Evolutionary conservation across 768 basidiomycete genomes (phyloP), one percentile per base, ranked within the genome.

Genomic region (Lepiota brunneoincarnata): DNA sequence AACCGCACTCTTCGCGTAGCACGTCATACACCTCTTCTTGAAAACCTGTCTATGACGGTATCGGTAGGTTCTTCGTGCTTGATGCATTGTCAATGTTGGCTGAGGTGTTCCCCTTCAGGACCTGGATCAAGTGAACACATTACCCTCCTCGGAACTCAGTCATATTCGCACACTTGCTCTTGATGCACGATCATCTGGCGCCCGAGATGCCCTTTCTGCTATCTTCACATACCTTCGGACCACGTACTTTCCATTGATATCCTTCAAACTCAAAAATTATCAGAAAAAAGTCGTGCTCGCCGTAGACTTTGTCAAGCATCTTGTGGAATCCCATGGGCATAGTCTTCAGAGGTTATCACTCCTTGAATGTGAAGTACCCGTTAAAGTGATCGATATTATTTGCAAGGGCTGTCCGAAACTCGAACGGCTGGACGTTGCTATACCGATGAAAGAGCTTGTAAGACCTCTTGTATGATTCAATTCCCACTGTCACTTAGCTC

Each of bases 31-130:
- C 86, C 86, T 0, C 61, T 70, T 5, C 73, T 91, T 10, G 79
- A 81, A 58, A 82, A 75, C 52, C 71, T 91, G 0, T 83, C 86
- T 1, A 71, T 89, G 24, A 82, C 83, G 14, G 75, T 78, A 40
- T 76, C 77, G 54, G 87, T 89, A 53, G 55, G 83, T 67, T 10
- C 10, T 21, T 39, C 46, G 24, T 39, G 24, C 35, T 43, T 53
- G 18, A 4, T 28, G 4, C 28, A 17, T 6, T 46, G 12, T 44
- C 51, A 28, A 48, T 24, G 31, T 45, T 50, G 55, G 43, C 34
- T 26, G 9, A 38, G 31, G 57, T 18, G 35, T 20, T 52, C 17
- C 28, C 49, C 38, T 54, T 42, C 18, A 49, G 45, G 43, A 38
- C 12, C 39, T 51, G 4, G 78, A 80, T 58, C 65, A 61, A 28